phyloP scores from a whole-genome alignment of 257 asterid genomes.

The Solanum chmielewskii region DNA sequence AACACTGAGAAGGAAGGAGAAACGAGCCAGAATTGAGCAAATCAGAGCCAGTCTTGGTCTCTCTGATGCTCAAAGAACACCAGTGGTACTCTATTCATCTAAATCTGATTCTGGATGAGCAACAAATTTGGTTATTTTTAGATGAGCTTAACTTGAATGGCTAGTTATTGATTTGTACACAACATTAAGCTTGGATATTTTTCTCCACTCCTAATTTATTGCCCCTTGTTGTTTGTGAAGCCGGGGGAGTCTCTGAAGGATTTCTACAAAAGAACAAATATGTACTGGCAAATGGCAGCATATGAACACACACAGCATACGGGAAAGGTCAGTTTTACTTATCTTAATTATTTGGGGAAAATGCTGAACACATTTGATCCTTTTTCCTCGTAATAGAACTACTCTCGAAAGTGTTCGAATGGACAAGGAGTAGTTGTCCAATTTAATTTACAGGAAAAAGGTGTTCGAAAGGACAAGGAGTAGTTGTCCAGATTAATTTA shows the following conservation, averaged over 20 bases:
- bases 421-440: not conserved
- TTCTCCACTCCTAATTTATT: not conserved
- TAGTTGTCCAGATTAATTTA: not conserved
- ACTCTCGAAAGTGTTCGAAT: not conserved
- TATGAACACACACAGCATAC: conserved; percentile 97
- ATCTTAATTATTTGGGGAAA: not conserved
- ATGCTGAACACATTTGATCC: not conserved
- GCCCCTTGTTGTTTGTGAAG: conserved; percentile 20
- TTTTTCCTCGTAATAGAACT: not conserved
- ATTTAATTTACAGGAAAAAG: not conserved
- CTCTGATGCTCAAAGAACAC: conserved; percentile 96
- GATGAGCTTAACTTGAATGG: not conserved
- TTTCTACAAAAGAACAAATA: conserved; percentile 84
- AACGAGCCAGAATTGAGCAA: conserved; percentile 79
- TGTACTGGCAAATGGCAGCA: conserved; percentile 99
- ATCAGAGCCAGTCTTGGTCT: conserved; percentile 96
- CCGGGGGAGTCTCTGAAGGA: conserved; percentile 91
- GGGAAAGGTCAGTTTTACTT: conserved; percentile 67
- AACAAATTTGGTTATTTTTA: not conserved
- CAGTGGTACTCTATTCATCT: conserved; percentile 38
- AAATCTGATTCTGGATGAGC: not conserved
- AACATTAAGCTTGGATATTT: not conserved
- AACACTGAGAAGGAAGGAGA: conserved; percentile 83
- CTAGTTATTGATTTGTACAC: not conserved
- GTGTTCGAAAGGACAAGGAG: not conserved